A percentile compares a stretch with the other conserved stretches of the same genome.
Conservation (phyloP, 2,329 filamentous ascomycete genomes). For the Dactylella cylindrospora region DNA sequence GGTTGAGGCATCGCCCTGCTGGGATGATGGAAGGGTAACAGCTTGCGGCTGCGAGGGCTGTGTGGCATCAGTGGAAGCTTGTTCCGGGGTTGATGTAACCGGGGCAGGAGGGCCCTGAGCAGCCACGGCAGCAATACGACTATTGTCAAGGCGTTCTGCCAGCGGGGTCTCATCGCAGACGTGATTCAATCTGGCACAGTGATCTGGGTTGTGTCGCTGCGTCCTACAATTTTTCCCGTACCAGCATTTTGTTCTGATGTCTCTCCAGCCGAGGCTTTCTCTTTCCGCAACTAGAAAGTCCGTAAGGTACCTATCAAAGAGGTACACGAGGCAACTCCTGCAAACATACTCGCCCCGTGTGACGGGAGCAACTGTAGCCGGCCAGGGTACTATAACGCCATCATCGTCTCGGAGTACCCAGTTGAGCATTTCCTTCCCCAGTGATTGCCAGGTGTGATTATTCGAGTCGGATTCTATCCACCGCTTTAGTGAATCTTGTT, state of each 20-base stretch:
- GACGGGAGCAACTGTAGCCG: background rate
- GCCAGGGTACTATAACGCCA: slow-evolving; percentile 1
- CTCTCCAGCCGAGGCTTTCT: slow-evolving; percentile 30
- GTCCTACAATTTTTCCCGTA: slow-evolving; percentile 39
- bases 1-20: slow-evolving; percentile 1
- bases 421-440: slow-evolving; percentile 19
- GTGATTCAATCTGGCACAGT: slow-evolving; percentile 35
- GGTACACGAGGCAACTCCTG: slow-evolving; percentile 2
- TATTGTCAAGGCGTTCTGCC: slow-evolving; percentile 11
- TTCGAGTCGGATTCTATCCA: slow-evolving; percentile 34
- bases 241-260: slow-evolving; percentile 26
- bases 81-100: background rate
- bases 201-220: slow-evolving; percentile 32
- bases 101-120: background rate
- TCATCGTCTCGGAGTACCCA: slow-evolving; percentile 26
- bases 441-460: slow-evolving; percentile 22
- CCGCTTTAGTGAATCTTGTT: slow-evolving; percentile 8
- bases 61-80: background rate
- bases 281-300: slow-evolving; percentile 29
- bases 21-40: background rate
- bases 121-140: background rate
- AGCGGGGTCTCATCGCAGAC: slow-evolving; percentile 22
- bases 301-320: slow-evolving; percentile 18
- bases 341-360: slow-evolving; percentile 19
- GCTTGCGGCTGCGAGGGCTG: background rate